Base-by-base conservation (phyloP, 768 basidiomycete species). In the Kockovaella imperatae region DNA sequence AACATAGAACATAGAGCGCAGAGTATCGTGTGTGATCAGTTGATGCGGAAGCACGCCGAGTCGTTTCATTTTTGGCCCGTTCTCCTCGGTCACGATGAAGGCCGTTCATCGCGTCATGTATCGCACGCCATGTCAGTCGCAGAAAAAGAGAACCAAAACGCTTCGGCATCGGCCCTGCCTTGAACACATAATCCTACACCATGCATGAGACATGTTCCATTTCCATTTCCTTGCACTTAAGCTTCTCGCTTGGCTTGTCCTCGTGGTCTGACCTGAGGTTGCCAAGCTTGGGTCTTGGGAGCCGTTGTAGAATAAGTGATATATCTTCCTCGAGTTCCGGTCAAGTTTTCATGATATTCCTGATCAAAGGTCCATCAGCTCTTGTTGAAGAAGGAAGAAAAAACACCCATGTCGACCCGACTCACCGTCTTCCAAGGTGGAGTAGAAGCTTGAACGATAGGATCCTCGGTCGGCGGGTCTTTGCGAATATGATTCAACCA, bases 401-500 rank as follows among this genome's bases (percentile, higher is more conserved):
- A 15, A 20, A 10, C 17, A 30, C 6, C 21, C 20, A n/a, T n/a
- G n/a, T n/a, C n/a, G n/a, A n/a, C n/a, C 18, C 25, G 18, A 75
- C 87, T 57, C 72, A 93, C 91, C 10, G 80, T 79, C 69, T 86
- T 78, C 91, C 91, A 97, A 0, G 82, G 72, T 1, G 85, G 88
- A 25, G 80, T 78, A 31, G 77, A 59, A 50, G 75, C 79, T 62
- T 83, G 78, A 71, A 93, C 74, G 21, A 87, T 73, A 1, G 76
- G 67, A 63, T 97, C 93, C 50, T 83, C 76, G 1, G 77, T 74
- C 0, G 93, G 93, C 4, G 88, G 79, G 21, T 82, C 80, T 57
- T 82, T 79, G 41, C 93, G 84, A 61, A 93, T 95, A 66, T 95
- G 89, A 8, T 78, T 77, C 30, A 96, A 73, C 91, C 91, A 97